These are phyloP conservation scores for Geosiphon pyriformis DNA, from an alignment of 192 early-diverging fungal genomes.

Conservation along the genomic window DNA sequence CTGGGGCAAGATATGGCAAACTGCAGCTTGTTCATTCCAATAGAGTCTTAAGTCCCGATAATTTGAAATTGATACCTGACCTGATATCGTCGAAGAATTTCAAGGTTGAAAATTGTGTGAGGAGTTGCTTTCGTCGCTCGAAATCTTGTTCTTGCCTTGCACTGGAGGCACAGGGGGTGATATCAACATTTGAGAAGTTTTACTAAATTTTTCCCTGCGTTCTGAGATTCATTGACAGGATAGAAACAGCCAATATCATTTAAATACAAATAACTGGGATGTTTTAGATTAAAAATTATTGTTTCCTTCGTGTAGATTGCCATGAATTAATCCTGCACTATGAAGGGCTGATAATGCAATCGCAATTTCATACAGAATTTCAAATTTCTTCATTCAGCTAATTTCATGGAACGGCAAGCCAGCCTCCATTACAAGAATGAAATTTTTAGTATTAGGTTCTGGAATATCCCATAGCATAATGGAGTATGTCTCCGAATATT, in stretches of 20 bases:
- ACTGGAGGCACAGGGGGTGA: no score
- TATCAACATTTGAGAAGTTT: no score
- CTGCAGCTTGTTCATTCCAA: no score
- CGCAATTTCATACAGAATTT: conserved; percentile 1
- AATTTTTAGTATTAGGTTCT: conserved; percentile 13
- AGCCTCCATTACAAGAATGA: conserved; percentile 14
- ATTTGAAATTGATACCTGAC: no score
- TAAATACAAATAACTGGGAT: background rate
- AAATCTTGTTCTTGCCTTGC: no score
- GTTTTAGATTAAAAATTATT: background rate
- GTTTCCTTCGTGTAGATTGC: conserved; percentile 8
- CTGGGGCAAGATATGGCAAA: conserved; percentile 3
- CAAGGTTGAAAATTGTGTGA: no score
- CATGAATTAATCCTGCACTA: conserved; percentile 1
- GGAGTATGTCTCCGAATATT: no score
- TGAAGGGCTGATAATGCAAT: background rate
- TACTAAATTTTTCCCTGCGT: background rate
- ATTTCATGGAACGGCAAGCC: conserved; percentile 5
- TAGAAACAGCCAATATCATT: background rate
- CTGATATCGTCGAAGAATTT: no score
- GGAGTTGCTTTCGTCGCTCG: no score
- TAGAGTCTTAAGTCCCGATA: no score
- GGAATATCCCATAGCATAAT: conserved; percentile 15
- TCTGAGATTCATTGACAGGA: background rate
- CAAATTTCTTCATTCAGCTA: conserved; percentile 10